Conservation (phyloP, 1,284 basidiomycete genomes). For the Heliocybe sulcata region DNA sequence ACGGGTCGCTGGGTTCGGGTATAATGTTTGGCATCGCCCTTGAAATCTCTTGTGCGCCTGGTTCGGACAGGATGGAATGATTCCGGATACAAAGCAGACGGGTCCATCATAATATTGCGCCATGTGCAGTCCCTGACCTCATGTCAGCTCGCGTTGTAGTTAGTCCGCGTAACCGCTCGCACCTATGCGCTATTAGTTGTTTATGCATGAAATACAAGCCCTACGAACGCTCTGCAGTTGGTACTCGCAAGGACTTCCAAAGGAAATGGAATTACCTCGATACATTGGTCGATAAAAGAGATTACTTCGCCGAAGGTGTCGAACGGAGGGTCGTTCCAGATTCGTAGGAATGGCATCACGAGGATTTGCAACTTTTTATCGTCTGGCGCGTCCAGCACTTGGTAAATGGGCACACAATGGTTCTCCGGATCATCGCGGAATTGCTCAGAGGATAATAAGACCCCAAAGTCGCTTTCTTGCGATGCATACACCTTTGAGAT, state of each 20-base stretch:
- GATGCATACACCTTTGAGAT: not conserved
- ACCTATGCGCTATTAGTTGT: constrained; percentile 27
- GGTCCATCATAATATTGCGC: constrained; percentile 29
- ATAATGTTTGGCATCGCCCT: constrained; percentile 14
- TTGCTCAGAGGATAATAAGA: not conserved
- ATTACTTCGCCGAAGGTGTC: constrained; percentile 2
- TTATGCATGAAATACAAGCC: constrained; percentile 28
- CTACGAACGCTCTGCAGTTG: constrained; percentile 11
- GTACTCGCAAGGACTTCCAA: not conserved
- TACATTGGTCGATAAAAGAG: not conserved
- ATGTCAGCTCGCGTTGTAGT: constrained; percentile 10
- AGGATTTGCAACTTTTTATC: not conserved
- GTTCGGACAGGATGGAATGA: constrained; percentile 16
- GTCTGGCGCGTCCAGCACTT: not conserved
- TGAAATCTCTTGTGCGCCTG: constrained; percentile 7
- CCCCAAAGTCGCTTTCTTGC: not conserved
- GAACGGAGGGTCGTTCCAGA: not conserved
- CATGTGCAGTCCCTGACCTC: constrained; percentile 20
- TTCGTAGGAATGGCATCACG: not conserved
- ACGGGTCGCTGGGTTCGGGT: constrained; percentile 18
- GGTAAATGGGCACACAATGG: not conserved
- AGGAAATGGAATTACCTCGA: not conserved
- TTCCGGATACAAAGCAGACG: constrained; percentile 15
- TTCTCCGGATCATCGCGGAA: not conserved
- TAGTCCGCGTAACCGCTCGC: constrained; percentile 9